Conservation (phyloP, 805 yeast species). For the Sporopachydermia lactativora region DNA sequence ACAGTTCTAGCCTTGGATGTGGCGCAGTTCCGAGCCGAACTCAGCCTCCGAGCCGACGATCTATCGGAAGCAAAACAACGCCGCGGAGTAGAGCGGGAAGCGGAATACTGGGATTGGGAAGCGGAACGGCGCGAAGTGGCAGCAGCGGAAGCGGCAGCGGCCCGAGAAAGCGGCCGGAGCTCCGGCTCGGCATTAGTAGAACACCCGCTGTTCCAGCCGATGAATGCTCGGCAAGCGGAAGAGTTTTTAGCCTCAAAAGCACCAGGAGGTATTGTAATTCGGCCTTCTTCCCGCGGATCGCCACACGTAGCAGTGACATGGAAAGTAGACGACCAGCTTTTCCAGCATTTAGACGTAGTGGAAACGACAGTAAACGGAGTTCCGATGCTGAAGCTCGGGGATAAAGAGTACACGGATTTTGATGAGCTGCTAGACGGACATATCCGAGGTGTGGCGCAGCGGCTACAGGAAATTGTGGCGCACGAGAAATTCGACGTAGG, state of each 20-base stretch:
- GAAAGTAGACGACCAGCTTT: constrained; percentile 85
- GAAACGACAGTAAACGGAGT: constrained; percentile 55
- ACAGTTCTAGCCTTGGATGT: constrained; percentile 60
- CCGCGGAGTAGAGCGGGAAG: constrained; percentile 28
- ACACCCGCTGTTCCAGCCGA: constrained; percentile 81
- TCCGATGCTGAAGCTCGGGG: constrained; percentile 48
- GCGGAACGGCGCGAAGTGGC: constrained; percentile 56
- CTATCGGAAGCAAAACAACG: constrained; percentile 34
- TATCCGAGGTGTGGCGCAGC: constrained; percentile 67
- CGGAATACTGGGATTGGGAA: constrained; percentile 65
- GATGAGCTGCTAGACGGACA: constrained; percentile 88
- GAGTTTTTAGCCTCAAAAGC: constrained; percentile 78
- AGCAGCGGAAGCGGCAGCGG: constrained; percentile 38
- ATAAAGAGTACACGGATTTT: constrained; percentile 62
- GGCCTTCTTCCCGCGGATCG: constrained; percentile 87
- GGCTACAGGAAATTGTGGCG: constrained; percentile 70
- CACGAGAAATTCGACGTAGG: constrained; percentile 86
- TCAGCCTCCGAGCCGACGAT: constrained; percentile 56
- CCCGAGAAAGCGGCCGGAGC: constrained; percentile 51
- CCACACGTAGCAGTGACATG: constrained; percentile 88
- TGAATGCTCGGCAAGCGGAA: constrained; percentile 81
- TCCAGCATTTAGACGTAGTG: constrained; percentile 80
- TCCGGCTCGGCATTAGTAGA: constrained; percentile 67
- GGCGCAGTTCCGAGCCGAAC: constrained; percentile 58
- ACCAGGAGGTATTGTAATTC: constrained; percentile 83